Evolutionary conservation across 352 stramenopile species (phyloP), one percentile per base, ranked within the genome.

Genomic region (Pythium oligandrum): DNA sequence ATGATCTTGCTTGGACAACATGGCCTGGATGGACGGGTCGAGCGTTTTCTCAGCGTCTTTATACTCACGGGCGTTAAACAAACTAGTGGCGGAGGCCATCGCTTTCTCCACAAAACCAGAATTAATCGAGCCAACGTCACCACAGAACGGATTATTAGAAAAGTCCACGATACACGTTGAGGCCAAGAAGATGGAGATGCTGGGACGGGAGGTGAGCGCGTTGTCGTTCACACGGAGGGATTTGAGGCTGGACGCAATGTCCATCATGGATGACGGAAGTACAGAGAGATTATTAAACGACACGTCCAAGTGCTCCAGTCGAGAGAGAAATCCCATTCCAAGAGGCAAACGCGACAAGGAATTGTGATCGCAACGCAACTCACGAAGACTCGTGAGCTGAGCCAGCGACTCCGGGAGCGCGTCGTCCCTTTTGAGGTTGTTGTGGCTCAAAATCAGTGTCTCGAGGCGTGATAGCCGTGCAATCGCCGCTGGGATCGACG

Each of bases 121-220:
- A 12, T 12, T 0, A 0, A 12, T 12, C 7, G 38, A 8, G 7
- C 31, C 55, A 6, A 3, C 45, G 33, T 52, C 44, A 11, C 59
- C 59, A 34, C 58, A 66, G 45, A 90, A 88, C 31, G 73, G 75
- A 44, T 90, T 90, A 52, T 84, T 87, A 12, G 73, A 86, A 43
- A 82, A 65, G 30, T 88, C 75, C 33, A 74, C 68, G 44, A 70
- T 82, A 47, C 67, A 83, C 6, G 38, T 47, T 11, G 39, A 32
- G 17, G 52, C 44, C 8, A 64, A 17, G 10, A 60, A 39, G 30
- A 48, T 47, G 7, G 75, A 38, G 7, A 57, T 66, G 26, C 77
- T 58, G 4, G 80, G 75, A 10, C 44, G 34, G 3, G 47, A 17
- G 4, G 40, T 36, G 36, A 91, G 55, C 12, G 58, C 39, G 48